Evolutionary conservation across 345 rosid genomes (phyloP).

Genomic region (Sisymbrium altissimum): DNA sequence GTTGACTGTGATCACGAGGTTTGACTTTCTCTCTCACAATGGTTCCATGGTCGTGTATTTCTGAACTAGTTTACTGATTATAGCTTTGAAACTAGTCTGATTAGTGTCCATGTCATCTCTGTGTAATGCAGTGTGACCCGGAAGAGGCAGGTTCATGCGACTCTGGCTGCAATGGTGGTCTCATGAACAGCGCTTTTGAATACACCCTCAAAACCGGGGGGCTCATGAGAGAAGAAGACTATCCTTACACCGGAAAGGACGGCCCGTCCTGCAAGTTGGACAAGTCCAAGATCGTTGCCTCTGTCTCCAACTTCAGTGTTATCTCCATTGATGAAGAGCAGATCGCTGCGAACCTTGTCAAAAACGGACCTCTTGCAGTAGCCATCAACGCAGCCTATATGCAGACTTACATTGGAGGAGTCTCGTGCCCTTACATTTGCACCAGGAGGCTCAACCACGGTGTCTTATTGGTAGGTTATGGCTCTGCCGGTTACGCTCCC

Average conservation of each 20-base stretch:
- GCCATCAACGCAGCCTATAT: slow-evolving; percentile 84
- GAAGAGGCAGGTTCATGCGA: slow-evolving; percentile 74
- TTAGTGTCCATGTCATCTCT: not conserved
- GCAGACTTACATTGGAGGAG: slow-evolving; percentile 93
- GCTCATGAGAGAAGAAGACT: slow-evolving; percentile 84
- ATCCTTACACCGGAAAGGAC: slow-evolving; percentile 83
- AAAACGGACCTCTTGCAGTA: slow-evolving; percentile 80
- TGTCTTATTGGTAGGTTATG: slow-evolving; percentile 84
- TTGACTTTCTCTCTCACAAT: too few relatives aligned
- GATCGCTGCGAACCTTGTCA: slow-evolving; percentile 92
- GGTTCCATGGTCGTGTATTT: too few relatives aligned
- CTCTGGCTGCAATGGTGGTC: slow-evolving; percentile 88
- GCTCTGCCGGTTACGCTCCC: slow-evolving; percentile 75
- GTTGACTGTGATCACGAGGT: slow-evolving; percentile 99
- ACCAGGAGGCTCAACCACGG: slow-evolving; percentile 79
- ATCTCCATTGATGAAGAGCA: slow-evolving; percentile 83
- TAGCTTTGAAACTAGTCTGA: not conserved
- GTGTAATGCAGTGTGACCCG: slow-evolving; percentile 78
- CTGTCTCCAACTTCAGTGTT: slow-evolving; percentile 84
- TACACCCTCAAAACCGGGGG: slow-evolving; percentile 88
- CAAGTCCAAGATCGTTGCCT: slow-evolving; percentile 74
- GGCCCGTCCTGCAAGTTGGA: slow-evolving; percentile 67
- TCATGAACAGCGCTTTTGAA: slow-evolving; percentile 89
- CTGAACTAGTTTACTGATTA: not conserved
- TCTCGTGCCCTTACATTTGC: slow-evolving; percentile 87